A percentile compares a stretch with the other conserved stretches of the same genome.
Conservation (phyloP, 805 yeast species). For the Zygosaccharomyces gambellarensis region DNA sequence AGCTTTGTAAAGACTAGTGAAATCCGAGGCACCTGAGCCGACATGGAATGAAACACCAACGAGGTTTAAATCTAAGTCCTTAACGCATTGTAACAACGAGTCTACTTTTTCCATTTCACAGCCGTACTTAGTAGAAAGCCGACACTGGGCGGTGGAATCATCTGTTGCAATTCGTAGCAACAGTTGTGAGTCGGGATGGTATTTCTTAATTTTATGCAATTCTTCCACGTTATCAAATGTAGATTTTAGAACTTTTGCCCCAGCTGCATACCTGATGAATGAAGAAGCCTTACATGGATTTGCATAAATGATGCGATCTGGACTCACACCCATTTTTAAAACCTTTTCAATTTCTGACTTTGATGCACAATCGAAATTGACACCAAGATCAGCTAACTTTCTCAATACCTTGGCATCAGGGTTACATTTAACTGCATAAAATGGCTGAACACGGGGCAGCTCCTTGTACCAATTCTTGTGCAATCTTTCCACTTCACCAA, state of each 20-base stretch:
- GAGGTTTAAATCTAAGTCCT: conserved; percentile 55
- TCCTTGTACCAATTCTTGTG: conserved; percentile 55
- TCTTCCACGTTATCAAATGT: conserved; percentile 90
- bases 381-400: conserved; percentile 55
- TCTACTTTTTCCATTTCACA: conserved; percentile 56
- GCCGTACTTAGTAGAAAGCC: conserved; percentile 85
- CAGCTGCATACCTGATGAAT: conserved; percentile 66
- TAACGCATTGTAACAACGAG: conserved; percentile 56
- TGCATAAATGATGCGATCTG: conserved; percentile 76
- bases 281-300: conserved; percentile 92
- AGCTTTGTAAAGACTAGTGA: conserved; percentile 61
- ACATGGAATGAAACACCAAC: conserved; percentile 92
- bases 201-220: conserved; percentile 61
- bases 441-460: conserved; percentile 78
- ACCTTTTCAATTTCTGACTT: conserved; percentile 71
- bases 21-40: conserved; percentile 87
- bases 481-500: conserved; percentile 64
- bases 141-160: conserved; percentile 82
- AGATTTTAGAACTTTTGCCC: conserved; percentile 56
- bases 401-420: conserved; percentile 58
- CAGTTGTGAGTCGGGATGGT: conserved; percentile 65
- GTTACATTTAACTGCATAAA: conserved; percentile 93
- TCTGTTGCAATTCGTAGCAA: conserved; percentile 83
- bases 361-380: conserved; percentile 91
- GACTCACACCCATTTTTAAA: conserved; percentile 55